Percentiles rank a stretch among this genome's conserved stretches.
Conservation (phyloP, 345 rosid species). For the Microcos paniculata region DNA sequence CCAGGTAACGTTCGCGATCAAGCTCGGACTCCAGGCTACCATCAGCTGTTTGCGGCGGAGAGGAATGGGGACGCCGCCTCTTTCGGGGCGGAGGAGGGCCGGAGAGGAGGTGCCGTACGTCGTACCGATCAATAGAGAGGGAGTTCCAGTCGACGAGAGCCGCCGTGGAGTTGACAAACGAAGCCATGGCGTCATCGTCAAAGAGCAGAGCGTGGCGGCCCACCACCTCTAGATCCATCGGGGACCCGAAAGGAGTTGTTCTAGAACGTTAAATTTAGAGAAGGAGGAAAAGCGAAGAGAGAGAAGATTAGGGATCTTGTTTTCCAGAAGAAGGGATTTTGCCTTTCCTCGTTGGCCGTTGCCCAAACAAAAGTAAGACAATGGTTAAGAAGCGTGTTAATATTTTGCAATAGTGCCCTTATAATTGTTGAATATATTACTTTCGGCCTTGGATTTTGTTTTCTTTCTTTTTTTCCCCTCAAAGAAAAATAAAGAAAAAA, state of each 20-base stretch:
- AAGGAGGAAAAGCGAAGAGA: not conserved
- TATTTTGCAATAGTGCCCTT: not conserved
- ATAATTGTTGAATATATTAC: not conserved
- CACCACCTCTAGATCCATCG: slow-evolving; percentile 78
- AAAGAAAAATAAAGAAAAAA: too few relatives aligned
- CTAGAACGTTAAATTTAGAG: not conserved
- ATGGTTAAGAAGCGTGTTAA: not conserved
- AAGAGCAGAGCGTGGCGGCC: slow-evolving; percentile 94
- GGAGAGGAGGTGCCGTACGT: slow-evolving; percentile 94
- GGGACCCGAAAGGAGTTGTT: not conserved
- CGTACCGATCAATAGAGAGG: slow-evolving; percentile 91
- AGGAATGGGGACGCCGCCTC: slow-evolving; percentile 39
- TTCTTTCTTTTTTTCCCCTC: too few relatives aligned
- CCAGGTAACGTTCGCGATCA: slow-evolving; percentile 75
- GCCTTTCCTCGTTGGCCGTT: not conserved
- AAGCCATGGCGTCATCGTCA: slow-evolving; percentile 85
- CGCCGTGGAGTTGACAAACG: slow-evolving; percentile 71
- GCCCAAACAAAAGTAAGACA: not conserved
- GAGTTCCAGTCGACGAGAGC: slow-evolving; percentile 96
- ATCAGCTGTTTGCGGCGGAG: slow-evolving; percentile 27
- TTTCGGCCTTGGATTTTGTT: not conserved
- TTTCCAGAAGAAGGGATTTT: not conserved
- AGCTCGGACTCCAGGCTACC: slow-evolving; percentile 59
- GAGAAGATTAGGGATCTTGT: not conserved
- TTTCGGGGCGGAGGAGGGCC: slow-evolving; percentile 72